Evolutionary conservation across 1,284 basidiomycete species (phyloP), one percentile per base, ranked within the genome.

Genomic region (Golubevia pallescens): DNA sequence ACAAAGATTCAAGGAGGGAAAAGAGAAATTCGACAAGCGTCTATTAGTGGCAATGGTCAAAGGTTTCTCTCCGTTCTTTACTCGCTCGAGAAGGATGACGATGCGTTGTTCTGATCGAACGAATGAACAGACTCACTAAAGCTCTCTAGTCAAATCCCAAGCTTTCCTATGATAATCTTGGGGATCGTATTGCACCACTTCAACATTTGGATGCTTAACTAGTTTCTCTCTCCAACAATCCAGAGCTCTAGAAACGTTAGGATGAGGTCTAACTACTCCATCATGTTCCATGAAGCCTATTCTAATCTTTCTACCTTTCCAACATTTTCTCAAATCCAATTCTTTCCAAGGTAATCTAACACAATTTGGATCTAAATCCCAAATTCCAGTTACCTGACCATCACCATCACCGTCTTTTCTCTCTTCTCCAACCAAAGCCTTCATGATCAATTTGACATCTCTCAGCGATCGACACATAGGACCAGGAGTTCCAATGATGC

Each of bases 121-220:
- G n/a, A n/a, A n/a, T n/a, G n/a, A n/a, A n/a, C n/a, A n/a, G 38
- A 65, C 65, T 66, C 65, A 66, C 65, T 76, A 76, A 58, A 75
- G 68, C 23, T 69, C 63, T 38, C 74, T 67, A 57, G 71, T 68
- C 1, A 76, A 32, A 57, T 68, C 62, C 74, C 74, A 76, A 21
- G 67, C 74, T 13, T 67, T 58, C 1, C 61, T 56, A 24, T 70
- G 68, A 21, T 70, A 55, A 32, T 70, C 69, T 51, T 60, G 51
- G 32, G 68, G 71, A 19, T 67, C 48, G 66, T 66, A 70, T 0
- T 48, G 34, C 42, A 62, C 48, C 2, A 73, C 66, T 42, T 68
- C 61, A 32, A 73, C 65, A 6, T 61, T 58, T 3, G 57, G 38
- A 23, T 2, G 16, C 34, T 19, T 13, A 55, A 56, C 16, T 16